Base-by-base conservation (phyloP, 2,329 filamentous ascomycete species). In the Xylariaceae sp. region DNA sequence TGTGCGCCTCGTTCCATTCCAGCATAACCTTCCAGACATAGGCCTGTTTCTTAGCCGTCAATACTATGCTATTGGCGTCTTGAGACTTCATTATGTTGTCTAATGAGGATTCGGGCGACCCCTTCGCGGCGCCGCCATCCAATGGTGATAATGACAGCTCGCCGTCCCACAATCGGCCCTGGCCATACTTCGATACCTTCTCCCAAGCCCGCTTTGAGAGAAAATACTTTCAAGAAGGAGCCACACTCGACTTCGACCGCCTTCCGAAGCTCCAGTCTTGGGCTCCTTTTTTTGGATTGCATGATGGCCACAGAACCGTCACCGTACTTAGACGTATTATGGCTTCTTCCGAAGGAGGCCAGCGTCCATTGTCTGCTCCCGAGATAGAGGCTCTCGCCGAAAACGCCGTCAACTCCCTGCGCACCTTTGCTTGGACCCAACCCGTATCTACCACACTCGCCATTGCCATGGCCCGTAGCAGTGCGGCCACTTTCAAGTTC, bases 401-500 rank as follows among this genome's bases (percentile, higher is more conserved):
- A 24, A 45, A 55, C 38, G 26, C 43, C 13, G 47, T 32, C 19
- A 4, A 24, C 19, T 53, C 65, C 17, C 52, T 59, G 34, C 62
- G 54, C 28, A 62, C 60, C n/a, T 42, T 59, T 6, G 43, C 56
- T 11, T 62, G 57, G 49, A 53, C 55, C 38, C 48, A 54, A 43
- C 54, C 61, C 15, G 45, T 60, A 17, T 44, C 54, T 2, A 2
- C 51, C 0, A 51, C 43, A 15, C 12, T 59, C 1, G 55, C 63
- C 4, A 42, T 38, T 3, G 49, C 43, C 34, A 22, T 62, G 37
- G 43, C 64, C 1, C 61, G 53, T 26, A 43, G 50, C 9, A 55
- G 57, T 4, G 59, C 63, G 31, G 48, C 48, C 16, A 62, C 53
- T 3, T 68, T 64, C 50, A 60, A 57, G 4, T 72, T 73, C 48